Percentiles rank a stretch among this genome's conserved stretches.
Conservation (phyloP, 2,329 filamentous ascomycete species). For the Xylaria sp. region DNA sequence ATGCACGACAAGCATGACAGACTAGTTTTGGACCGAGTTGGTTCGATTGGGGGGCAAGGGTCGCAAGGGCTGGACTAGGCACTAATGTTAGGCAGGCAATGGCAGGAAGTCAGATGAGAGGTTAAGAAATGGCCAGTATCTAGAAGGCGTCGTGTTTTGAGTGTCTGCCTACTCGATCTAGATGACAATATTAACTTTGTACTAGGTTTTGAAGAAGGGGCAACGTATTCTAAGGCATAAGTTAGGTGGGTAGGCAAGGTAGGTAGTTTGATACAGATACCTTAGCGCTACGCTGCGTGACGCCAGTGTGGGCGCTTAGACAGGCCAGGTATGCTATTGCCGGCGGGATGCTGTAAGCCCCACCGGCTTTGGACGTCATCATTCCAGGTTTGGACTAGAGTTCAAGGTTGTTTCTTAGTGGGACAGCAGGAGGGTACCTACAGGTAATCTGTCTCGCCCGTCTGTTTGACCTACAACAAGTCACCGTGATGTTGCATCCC, state of each 20-base stretch:
- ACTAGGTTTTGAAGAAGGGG: slow-evolving; percentile 12
- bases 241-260: background rate
- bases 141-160: slow-evolving; percentile 1
- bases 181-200: slow-evolving; percentile 6
- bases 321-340: slow-evolving; percentile 3
- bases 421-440: background rate
- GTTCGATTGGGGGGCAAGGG: slow-evolving; percentile 4
- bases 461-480: no score
- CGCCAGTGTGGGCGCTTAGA: slow-evolving; percentile 26
- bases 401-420: slow-evolving; percentile 3
- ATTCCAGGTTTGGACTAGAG: background rate
- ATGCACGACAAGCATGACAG: slow-evolving; percentile 37
- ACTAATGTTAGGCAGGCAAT: background rate
- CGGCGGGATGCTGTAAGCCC: slow-evolving; percentile 15
- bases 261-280: slow-evolving; percentile 1
- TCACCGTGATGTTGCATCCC: no score
- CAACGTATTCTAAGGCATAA: background rate
- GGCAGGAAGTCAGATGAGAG: slow-evolving; percentile 3
- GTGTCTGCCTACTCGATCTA: background rate
- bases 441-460: no score
- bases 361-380: slow-evolving; percentile 19
- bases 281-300: slow-evolving; percentile 2
- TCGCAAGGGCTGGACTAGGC: background rate
- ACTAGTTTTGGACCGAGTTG: slow-evolving; percentile 7
- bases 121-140: slow-evolving; percentile 9